A percentile compares a stretch with the other conserved stretches of the same genome.
Conservation (phyloP, 371 early-diverging fungal species). For the Mortierella sp. region DNA sequence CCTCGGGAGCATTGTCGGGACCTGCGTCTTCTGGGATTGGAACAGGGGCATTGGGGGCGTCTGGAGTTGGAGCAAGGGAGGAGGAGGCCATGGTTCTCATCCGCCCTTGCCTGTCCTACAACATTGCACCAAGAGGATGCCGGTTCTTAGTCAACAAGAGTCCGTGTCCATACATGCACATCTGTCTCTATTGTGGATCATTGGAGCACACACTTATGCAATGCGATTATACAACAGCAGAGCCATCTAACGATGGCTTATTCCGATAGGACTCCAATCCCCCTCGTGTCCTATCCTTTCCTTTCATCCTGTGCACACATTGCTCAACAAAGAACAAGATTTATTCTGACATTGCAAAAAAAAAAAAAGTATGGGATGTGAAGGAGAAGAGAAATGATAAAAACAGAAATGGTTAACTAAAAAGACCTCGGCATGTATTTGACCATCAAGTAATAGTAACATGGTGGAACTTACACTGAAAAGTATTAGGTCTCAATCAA, state of each 20-base stretch:
- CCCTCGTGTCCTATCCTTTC: neutral
- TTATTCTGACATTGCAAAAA: too few species aligned
- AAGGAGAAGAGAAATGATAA: too few species aligned
- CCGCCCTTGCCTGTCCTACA: conserved; percentile 47
- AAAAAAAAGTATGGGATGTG: too few species aligned
- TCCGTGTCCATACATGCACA: conserved; percentile 45
- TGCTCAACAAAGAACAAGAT: too few species aligned
- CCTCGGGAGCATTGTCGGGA: neutral
- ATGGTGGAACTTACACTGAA: too few species aligned
- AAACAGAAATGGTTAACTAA: too few species aligned
- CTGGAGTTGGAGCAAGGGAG: neutral
- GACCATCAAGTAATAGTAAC: too few species aligned
- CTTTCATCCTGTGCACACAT: neutral
- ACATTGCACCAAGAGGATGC: conserved; percentile 53
- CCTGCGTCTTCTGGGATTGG: neutral
- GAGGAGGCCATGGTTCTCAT: conserved; percentile 20
- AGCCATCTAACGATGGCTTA: conserved; percentile 30
- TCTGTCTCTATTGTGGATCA: conserved; percentile 51
- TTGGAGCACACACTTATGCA: conserved; percentile 39
- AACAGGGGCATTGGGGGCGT: conserved; percentile 4
- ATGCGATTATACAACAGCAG: conserved; percentile 44
- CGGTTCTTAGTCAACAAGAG: conserved; percentile 41
- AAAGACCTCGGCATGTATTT: too few species aligned
- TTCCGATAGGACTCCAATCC: conserved; percentile 5
- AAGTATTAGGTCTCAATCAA: neutral